Percentiles rank a stretch among this genome's conserved stretches.
phyloP scores from a whole-genome alignment of 2,329 filamentous ascomycete genomes.

The Fusarium avenaceum region DNA sequence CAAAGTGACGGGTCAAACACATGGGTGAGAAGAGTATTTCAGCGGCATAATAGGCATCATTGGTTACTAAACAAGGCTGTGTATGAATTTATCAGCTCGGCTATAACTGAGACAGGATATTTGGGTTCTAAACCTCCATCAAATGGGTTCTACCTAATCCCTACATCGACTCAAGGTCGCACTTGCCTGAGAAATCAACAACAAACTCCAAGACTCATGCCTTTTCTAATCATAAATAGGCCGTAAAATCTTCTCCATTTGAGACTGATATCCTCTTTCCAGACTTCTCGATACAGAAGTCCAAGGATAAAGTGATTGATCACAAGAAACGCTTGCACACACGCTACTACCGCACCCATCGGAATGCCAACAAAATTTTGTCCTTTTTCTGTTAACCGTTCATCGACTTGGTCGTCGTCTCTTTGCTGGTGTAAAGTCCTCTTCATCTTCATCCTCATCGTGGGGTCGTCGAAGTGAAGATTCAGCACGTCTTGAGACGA shows the following conservation, averaged over 20 bases:
- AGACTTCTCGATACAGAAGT: neutral
- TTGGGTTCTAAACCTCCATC: neutral
- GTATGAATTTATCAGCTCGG: neutral
- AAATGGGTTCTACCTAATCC: neutral
- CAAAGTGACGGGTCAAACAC: neutral
- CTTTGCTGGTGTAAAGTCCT: constrained; percentile 36
- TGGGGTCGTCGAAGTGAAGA: constrained; percentile 36
- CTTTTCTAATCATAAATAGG: constrained; percentile 9
- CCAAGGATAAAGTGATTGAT: neutral
- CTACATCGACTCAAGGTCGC: neutral
- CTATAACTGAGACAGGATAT: neutral
- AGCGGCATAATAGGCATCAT: neutral
- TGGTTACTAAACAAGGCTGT: neutral
- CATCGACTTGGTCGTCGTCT: constrained; percentile 43
- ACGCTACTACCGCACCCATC: neutral
- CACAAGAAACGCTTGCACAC: constrained; percentile 6
- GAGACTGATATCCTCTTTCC: neutral
- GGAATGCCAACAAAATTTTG: neutral
- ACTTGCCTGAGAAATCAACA: neutral
- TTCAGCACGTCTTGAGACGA: constrained; percentile 44
- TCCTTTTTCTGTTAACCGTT: neutral
- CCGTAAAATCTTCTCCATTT: constrained; percentile 7
- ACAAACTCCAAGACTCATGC: constrained; percentile 12
- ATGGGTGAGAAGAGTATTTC: neutral
- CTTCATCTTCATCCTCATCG: constrained; percentile 38